Evolutionary conservation across 192 early-diverging fungal genomes (phyloP).

Genomic region (Pilobolus umbonatus): DNA sequence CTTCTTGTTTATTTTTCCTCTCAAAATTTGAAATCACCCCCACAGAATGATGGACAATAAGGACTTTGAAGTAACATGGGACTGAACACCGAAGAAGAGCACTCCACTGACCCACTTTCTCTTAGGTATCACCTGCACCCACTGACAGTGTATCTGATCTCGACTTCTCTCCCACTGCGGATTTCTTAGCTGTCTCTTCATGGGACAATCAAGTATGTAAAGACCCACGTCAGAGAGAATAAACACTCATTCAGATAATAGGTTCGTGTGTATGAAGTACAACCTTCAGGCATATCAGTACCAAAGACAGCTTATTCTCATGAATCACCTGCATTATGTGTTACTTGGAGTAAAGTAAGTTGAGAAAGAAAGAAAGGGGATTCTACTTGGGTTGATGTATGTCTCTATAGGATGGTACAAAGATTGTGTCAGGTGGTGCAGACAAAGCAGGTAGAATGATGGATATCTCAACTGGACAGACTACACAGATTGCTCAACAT

Average conservation of each 20-base stretch:
- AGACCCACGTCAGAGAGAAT: not conserved
- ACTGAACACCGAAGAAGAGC: not conserved
- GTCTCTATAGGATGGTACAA: slow-evolving; percentile 75
- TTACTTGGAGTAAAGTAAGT: slow-evolving; percentile 78
- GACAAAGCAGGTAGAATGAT: slow-evolving; percentile 87
- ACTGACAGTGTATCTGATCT: slow-evolving; percentile 76
- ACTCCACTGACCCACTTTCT: not conserved
- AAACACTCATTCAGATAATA: slow-evolving; percentile 27
- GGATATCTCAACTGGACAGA: slow-evolving; percentile 78
- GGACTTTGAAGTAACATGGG: slow-evolving; percentile 23
- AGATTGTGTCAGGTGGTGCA: slow-evolving; percentile 82
- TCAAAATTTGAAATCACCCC: not conserved
- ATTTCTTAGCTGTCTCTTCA: slow-evolving; percentile 81
- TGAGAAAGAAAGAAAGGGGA: not conserved
- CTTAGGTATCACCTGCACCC: slow-evolving; percentile 59
- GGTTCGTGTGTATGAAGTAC: slow-evolving; percentile 92
- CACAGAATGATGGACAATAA: slow-evolving; percentile 21
- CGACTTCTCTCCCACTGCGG: slow-evolving; percentile 74
- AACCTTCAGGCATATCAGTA: slow-evolving; percentile 63
- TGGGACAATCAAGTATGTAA: slow-evolving; percentile 79
- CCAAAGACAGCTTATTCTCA: slow-evolving; percentile 80
- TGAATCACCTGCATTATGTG: slow-evolving; percentile 77
- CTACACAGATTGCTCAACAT: slow-evolving; percentile 81
- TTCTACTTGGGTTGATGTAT: not conserved
- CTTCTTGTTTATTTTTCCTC: not conserved